These are phyloP conservation scores for Fraxinus velutina DNA, from an alignment of 305 asterid species.

Conservation along the genomic window DNA sequence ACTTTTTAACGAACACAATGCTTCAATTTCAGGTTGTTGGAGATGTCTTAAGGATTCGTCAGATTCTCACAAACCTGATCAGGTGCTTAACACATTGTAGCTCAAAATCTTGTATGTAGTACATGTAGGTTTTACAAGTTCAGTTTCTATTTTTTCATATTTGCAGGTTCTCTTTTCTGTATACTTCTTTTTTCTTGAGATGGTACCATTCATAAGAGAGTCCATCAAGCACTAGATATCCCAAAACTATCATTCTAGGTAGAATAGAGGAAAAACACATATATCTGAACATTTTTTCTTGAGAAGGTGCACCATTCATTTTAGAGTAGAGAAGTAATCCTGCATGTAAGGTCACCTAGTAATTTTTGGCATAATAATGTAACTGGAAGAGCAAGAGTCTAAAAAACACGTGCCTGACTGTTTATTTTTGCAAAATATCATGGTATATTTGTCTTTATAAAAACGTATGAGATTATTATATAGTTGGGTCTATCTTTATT, in stretches of 20 bases:
- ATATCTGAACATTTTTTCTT: neutral
- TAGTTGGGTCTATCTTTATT: neutral
- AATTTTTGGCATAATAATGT: neutral
- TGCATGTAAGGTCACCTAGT: neutral
- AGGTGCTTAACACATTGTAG: slow-evolving; percentile 44
- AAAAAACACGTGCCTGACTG: neutral
- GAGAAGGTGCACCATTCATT: neutral
- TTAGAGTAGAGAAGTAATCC: neutral
- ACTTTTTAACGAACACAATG: neutral
- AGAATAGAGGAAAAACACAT: neutral
- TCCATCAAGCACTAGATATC: neutral
- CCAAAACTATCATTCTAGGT: neutral
- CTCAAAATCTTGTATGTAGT: neutral
- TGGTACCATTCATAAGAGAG: neutral
- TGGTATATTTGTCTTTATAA: neutral
- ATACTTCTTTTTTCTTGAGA: neutral
- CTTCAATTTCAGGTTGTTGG: slow-evolving; percentile 61
- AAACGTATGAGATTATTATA: neutral
- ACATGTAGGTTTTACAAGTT: neutral
- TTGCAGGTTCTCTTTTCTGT: neutral
- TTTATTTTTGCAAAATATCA: neutral
- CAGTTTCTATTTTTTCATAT: neutral
- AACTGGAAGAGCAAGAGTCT: neutral
- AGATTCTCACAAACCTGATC: slow-evolving; percentile 82
- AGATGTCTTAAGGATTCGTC: slow-evolving; percentile 88